Evolutionary conservation across 768 basidiomycete species (phyloP).

Genomic region (Gymnopilus junonius): DNA sequence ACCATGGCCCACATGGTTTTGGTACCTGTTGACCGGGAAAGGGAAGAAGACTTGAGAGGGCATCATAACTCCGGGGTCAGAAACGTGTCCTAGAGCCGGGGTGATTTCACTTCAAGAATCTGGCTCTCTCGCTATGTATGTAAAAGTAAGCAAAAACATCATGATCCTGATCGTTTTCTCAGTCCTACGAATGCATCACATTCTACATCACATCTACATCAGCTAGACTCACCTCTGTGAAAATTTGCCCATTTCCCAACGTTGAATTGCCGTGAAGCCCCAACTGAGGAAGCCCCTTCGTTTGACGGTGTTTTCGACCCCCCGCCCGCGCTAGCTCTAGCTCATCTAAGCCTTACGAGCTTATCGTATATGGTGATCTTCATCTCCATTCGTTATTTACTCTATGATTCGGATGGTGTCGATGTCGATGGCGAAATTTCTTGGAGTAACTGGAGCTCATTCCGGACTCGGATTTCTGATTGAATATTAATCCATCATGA

Average conservation of each 20-base stretch:
- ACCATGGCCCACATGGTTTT: background rate
- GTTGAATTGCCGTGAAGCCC: background rate
- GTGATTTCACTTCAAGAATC: background rate
- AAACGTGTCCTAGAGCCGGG: background rate
- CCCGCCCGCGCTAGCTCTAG: no score
- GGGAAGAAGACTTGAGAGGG: background rate
- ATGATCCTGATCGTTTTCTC: conserved; percentile 3
- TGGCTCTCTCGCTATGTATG: background rate
- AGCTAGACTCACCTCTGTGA: background rate
- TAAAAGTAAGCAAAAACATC: no score
- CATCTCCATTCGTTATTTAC: no score
- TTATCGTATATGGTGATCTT: no score
- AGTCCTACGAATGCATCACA: no score
- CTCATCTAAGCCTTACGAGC: no score
- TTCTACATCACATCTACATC: background rate
- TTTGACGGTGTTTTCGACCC: background rate
- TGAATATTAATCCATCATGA: no score
- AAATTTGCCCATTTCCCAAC: background rate
- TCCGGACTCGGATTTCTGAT: no score
- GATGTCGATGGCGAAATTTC: no score
- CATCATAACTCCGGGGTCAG: background rate
- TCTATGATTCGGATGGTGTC: no score
- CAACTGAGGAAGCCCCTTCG: background rate
- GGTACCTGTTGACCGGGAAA: background rate
- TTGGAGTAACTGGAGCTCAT: no score